Evolutionary conservation across 345 rosid species (phyloP), one percentile per base, ranked within the genome.

Genomic region (Luvunga scandens): DNA sequence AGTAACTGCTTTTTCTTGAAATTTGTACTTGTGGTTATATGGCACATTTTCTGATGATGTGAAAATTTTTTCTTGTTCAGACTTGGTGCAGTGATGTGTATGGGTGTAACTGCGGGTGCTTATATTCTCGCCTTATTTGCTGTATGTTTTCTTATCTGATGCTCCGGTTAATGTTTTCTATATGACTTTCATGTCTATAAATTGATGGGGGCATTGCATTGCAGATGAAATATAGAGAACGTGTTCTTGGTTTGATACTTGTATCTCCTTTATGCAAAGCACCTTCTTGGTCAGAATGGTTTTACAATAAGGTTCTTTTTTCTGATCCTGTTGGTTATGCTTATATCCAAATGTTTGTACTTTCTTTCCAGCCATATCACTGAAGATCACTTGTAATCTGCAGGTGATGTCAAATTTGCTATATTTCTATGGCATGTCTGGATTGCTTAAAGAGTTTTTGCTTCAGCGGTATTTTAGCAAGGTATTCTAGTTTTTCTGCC

Each of bases 261-360:
- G 83, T 94, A 76, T 97, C 98, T 21, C 98, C 98, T 65, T 66
- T 97, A 59, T 97, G 98, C 90, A 92, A 83, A 81, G 87, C 94
- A 57, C 99, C 98, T 50, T 91, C 98, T 33, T 97, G 99, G 99
- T 85, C 96, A 57, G 98, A 89, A 85, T 95, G 98, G 98, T 84
- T 95, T 69, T 94, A 87, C 81, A 92, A 94, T 82, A 94, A 90
- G 91, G 93, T 91, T 78, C 27, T 48, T 78, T 59, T 48, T 30
- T 28, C 30, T 19, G 38, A 77, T 31, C 73, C 57, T 62, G 39
- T 62, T 59, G 56, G 36, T 48, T 30, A 33, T 50, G 21, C 53
- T 50, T 67, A 50, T 33, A 22, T n/a, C 5, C 28, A 13, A 25
- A 30, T 42, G 38, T 21, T 28, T 65, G 8, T 56, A 27, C 8